Percentiles rank a stretch among this genome's conserved stretches.
Conservation (phyloP, 495 filamentous ascomycete genomes). For the Eremomyces bilateralis region DNA sequence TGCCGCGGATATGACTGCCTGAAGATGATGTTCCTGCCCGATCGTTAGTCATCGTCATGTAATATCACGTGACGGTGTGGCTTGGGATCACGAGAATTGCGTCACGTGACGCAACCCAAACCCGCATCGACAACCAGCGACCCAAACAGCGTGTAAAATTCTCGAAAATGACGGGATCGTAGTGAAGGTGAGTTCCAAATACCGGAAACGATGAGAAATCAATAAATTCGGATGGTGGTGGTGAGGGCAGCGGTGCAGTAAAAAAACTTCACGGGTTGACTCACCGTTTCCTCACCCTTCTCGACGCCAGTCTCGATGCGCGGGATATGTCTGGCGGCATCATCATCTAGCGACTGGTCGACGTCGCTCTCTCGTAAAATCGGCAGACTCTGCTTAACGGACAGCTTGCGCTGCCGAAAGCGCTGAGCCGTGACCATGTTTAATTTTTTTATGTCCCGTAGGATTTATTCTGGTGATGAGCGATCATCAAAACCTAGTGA, state of each 20-base stretch:
- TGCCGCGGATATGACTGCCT: constrained; percentile 60
- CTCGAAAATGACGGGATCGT: not conserved
- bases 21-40: constrained; percentile 87
- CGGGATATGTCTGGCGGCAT: constrained; percentile 40
- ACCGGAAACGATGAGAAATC: constrained; percentile 1
- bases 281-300: constrained; percentile 86
- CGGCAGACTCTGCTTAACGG: constrained; percentile 62
- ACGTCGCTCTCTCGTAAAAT: constrained; percentile 79
- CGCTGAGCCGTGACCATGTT: too few species aligned
- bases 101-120: not conserved
- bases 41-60: not conserved
- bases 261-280: constrained; percentile 26
- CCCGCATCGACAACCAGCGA: not conserved
- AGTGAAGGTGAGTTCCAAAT: not conserved
- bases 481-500: too few species aligned
- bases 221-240: constrained; percentile 1
- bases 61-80: not conserved
- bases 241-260: constrained; percentile 12
- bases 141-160: too few species aligned
- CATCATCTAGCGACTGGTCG: constrained; percentile 45
- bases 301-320: constrained; percentile 93
- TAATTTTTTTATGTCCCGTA: too few species aligned
- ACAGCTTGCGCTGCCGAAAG: constrained; percentile 86
- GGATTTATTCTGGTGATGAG: too few species aligned
- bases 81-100: not conserved